phyloP scores from a whole-genome alignment of 495 filamentous ascomycete genomes.

The Penicillium canariense region DNA sequence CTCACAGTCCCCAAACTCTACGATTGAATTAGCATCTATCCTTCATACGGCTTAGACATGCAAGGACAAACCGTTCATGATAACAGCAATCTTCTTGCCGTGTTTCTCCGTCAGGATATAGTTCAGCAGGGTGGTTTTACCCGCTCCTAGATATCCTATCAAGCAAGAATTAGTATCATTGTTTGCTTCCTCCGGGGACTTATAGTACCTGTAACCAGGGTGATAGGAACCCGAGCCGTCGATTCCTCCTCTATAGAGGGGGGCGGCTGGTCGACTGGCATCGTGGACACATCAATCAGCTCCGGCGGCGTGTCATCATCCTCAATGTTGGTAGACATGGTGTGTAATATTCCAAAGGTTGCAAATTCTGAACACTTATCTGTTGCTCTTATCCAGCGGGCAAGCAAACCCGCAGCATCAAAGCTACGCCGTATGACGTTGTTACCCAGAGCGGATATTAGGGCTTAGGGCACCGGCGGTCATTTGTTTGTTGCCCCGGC shows the following conservation, averaged over 20 bases:
- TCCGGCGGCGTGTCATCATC: conserved; percentile 73
- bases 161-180: not conserved
- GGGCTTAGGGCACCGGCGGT: conserved; percentile 42
- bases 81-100: conserved; percentile 96
- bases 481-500: conserved; percentile 24
- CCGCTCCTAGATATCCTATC: conserved; percentile 81
- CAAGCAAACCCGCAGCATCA: not conserved
- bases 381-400: no score
- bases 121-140: conserved; percentile 93
- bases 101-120: conserved; percentile 92
- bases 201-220: conserved; percentile 79
- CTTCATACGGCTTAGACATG: conserved; percentile 1
- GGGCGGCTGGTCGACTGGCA: conserved; percentile 25
- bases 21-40: conserved; percentile 13
- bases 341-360: not conserved
- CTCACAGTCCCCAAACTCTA: conserved; percentile 95
- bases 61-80: conserved; percentile 74
- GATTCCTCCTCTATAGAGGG: conserved; percentile 20
- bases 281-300: conserved; percentile 57
- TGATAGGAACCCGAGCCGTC: conserved; percentile 76
- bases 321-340: conserved; percentile 48
- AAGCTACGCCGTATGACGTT: conserved; percentile 44
- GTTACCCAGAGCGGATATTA: conserved; percentile 32
- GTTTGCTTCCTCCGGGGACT: not conserved
- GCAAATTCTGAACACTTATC: not conserved